phyloP scores from a whole-genome alignment of 2,329 filamentous ascomycete genomes.

The Arthroderma sp. region DNA sequence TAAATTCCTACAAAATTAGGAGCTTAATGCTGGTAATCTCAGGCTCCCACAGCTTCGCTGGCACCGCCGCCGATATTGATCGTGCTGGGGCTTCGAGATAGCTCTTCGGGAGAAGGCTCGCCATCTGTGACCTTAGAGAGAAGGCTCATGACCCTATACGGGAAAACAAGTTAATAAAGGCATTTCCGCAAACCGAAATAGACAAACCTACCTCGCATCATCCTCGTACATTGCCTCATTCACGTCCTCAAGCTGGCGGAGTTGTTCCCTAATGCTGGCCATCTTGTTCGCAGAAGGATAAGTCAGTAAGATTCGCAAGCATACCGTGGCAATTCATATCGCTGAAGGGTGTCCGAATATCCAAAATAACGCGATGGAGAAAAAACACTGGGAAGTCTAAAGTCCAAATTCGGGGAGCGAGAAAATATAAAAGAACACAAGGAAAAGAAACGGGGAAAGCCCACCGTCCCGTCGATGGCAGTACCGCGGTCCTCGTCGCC shows the following conservation, averaged over 20 bases:
- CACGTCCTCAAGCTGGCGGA: constrained; percentile 32
- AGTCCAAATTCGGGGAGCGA: constrained; percentile 9
- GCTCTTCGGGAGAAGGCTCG: background rate
- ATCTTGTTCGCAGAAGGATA: constrained; percentile 21
- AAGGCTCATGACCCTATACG: constrained; percentile 25
- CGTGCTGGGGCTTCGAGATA: constrained; percentile 2
- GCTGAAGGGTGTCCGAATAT: constrained; percentile 2
- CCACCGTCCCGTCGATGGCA: constrained; percentile 37
- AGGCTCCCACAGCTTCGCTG: background rate
- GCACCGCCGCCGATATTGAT: background rate
- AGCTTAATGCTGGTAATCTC: no score
- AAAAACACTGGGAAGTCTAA: constrained; percentile 8
- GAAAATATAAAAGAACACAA: constrained; percentile 4
- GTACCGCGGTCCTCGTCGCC: constrained; percentile 33
- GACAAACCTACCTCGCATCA: constrained; percentile 25
- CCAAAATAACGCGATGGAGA: constrained; percentile 5
- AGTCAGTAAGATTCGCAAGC: constrained; percentile 7
- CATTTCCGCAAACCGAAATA: background rate
- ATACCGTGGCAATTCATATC: constrained; percentile 13
- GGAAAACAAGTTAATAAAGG: background rate
- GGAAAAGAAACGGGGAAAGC: constrained; percentile 27
- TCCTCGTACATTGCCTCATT: constrained; percentile 34
- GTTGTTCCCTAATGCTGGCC: constrained; percentile 35
- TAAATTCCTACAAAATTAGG: no score
- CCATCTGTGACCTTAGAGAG: constrained; percentile 18